Evolutionary conservation across 345 rosid genomes (phyloP).

Genomic region (Arabidopsis suecica): DNA sequence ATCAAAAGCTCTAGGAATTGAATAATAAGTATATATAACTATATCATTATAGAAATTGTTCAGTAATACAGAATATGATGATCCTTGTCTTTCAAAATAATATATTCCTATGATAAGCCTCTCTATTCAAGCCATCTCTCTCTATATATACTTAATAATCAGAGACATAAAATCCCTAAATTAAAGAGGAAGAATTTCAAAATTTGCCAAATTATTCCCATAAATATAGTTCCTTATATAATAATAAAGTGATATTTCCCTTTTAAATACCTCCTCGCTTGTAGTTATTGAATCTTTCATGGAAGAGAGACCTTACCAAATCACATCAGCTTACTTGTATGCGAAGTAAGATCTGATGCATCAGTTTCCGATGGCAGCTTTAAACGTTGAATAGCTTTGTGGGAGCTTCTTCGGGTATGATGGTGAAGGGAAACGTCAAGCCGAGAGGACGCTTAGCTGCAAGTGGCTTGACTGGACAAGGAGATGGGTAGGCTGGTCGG

Average conservation of each 20-base stretch:
- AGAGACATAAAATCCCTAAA: conserved; percentile 29
- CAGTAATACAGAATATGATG: conserved; percentile 22
- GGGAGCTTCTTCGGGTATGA: conserved; percentile 24
- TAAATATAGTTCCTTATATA: conserved; percentile 5
- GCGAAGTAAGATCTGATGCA: conserved; percentile 23
- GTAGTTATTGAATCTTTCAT: neutral
- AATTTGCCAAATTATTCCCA: conserved; percentile 24
- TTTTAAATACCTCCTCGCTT: conserved; percentile 28
- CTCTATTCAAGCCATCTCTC: conserved; percentile 19
- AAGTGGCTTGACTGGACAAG: conserved; percentile 57
- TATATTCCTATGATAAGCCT: conserved; percentile 28
- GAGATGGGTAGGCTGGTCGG: conserved; percentile 32
- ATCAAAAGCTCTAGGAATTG: neutral
- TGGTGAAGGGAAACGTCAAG: conserved; percentile 32
- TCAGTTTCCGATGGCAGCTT: conserved; percentile 26
- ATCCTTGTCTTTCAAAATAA: conserved; percentile 7
- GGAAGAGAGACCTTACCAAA: neutral
- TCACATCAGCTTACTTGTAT: conserved; percentile 28
- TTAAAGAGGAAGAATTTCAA: conserved; percentile 20
- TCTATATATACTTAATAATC: conserved; percentile 26
- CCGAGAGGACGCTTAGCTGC: conserved; percentile 52
- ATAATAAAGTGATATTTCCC: neutral
- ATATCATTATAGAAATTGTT: conserved; percentile 3
- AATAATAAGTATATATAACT: neutral
- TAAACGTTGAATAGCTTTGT: conserved; percentile 32